phyloP scores from a whole-genome alignment of 106 monocot species.

The Acorus gramineus region DNA sequence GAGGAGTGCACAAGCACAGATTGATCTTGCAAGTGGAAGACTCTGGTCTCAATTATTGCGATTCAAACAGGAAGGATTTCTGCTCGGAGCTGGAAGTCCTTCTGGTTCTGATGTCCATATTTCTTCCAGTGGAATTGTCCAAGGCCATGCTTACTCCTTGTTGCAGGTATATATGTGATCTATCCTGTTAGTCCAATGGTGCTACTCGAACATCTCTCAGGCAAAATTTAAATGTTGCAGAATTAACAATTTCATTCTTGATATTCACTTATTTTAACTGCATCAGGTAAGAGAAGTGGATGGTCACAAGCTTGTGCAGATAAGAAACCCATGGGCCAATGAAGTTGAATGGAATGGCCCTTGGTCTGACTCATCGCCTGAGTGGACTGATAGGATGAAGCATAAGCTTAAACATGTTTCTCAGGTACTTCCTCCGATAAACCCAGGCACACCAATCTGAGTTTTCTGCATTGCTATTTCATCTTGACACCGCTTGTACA shows the following conservation, averaged over 20 bases:
- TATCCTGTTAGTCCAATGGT: background rate
- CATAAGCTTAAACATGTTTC: constrained; percentile 92
- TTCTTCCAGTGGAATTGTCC: constrained; percentile 95
- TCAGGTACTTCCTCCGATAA: constrained; percentile 30
- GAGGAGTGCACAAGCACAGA: constrained; percentile 86
- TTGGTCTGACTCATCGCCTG: constrained; percentile 93
- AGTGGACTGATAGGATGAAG: constrained; percentile 97
- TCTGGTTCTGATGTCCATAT: constrained; percentile 92
- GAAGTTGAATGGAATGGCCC: constrained; percentile 99
- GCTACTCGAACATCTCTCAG: background rate
- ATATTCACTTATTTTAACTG: constrained; percentile 1
- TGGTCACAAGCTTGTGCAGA: constrained; percentile 96
- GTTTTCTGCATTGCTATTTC: background rate
- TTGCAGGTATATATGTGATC: constrained; percentile 48
- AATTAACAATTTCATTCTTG: too few relatives aligned
- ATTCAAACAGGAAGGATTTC: constrained; percentile 89
- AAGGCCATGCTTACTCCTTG: constrained; percentile 96
- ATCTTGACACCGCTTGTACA: background rate
- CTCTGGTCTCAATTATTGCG: constrained; percentile 92
- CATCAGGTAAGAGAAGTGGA: constrained; percentile 85
- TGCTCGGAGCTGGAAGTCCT: constrained; percentile 96
- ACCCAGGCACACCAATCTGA: background rate
- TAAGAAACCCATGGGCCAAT: constrained; percentile 98
- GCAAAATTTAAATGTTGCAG: background rate
- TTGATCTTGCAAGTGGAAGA: constrained; percentile 95